phyloP scores from a whole-genome alignment of 352 stramenopile genomes.

The Elongisporangium senticosum region DNA sequence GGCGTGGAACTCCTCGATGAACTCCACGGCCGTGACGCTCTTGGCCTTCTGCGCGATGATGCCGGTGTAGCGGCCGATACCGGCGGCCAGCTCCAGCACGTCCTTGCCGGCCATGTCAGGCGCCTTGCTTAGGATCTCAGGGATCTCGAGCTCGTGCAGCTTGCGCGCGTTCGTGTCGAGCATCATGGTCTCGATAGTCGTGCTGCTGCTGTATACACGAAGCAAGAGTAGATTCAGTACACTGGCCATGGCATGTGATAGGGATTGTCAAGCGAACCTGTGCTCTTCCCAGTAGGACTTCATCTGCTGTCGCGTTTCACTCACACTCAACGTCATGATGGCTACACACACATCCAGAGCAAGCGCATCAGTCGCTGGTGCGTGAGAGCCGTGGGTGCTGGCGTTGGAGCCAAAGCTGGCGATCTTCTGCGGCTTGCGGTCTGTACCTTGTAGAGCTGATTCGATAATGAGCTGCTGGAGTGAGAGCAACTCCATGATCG shows the following conservation, averaged over 20 bases:
- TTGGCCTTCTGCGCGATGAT: slow-evolving; percentile 43
- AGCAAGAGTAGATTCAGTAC: slow-evolving; percentile 3
- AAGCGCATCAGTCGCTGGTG: not conserved
- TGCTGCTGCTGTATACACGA: slow-evolving; percentile 17
- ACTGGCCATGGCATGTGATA: not conserved
- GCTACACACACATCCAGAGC: not conserved
- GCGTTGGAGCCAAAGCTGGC: not conserved
- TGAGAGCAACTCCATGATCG: not conserved
- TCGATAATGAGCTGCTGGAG: not conserved
- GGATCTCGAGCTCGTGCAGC: slow-evolving; percentile 69
- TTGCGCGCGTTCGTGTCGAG: slow-evolving; percentile 74
- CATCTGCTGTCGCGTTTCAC: slow-evolving; percentile 54
- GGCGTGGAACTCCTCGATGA: slow-evolving; percentile 77
- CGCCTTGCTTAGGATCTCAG: slow-evolving; percentile 70
- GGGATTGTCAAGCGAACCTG: slow-evolving; percentile 18
- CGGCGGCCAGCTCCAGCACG: slow-evolving; percentile 58
- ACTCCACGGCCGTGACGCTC: slow-evolving; percentile 60
- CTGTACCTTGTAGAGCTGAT: not conserved
- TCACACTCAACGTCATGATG: not conserved
- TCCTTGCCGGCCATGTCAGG: slow-evolving; percentile 52
- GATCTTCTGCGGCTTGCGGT: not conserved
- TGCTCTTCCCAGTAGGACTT: slow-evolving; percentile 81
- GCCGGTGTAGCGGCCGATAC: slow-evolving; percentile 65
- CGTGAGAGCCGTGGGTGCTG: not conserved
- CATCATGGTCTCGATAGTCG: slow-evolving; percentile 82